These are phyloP conservation scores for Scutellaria minor DNA, from an alignment of 257 asterid genomes.

Conservation along the genomic window DNA sequence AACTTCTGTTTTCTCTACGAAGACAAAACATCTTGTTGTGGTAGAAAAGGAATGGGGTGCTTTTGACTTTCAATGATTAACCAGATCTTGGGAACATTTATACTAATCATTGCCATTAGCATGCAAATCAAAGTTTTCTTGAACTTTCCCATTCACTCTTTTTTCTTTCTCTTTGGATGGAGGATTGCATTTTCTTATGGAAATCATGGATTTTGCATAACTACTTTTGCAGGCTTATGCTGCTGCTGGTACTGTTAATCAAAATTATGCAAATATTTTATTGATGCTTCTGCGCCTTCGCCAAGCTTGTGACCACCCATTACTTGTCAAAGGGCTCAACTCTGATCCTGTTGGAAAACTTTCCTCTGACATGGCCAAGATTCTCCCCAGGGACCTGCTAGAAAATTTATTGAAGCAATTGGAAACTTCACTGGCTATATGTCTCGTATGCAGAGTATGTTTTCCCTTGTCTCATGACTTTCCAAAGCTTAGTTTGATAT, in stretches of 20 bases:
- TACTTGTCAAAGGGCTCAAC: conserved; percentile 81
- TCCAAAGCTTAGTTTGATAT: conserved; percentile 26
- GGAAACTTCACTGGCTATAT: conserved; percentile 76
- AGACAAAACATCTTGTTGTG: background rate
- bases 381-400: conserved; percentile 64
- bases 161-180: background rate
- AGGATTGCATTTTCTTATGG: conserved; percentile 26
- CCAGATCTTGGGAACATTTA: background rate
- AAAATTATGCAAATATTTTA: conserved; percentile 93
- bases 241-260: conserved; percentile 97
- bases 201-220: conserved; percentile 16
- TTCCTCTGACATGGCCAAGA: conserved; percentile 70
- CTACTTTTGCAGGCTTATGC: conserved; percentile 81
- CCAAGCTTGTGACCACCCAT: conserved; percentile 99
- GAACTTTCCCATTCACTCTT: conserved; percentile 15
- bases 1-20: background rate
- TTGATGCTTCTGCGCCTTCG: conserved; percentile 97
- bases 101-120: background rate
- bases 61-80: conserved; percentile 22
- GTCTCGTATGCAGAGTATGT: conserved; percentile 79
- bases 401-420: conserved; percentile 59
- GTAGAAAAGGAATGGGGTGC: background rate
- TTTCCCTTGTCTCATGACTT: conserved; percentile 28
- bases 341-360: conserved; percentile 64
- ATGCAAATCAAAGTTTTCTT: conserved; percentile 6